A percentile compares a stretch with the other conserved stretches of the same genome.
Evolutionary conservation across 208 protist species (phyloP).

Genomic region (Acanthamoeba royreba): DNA sequence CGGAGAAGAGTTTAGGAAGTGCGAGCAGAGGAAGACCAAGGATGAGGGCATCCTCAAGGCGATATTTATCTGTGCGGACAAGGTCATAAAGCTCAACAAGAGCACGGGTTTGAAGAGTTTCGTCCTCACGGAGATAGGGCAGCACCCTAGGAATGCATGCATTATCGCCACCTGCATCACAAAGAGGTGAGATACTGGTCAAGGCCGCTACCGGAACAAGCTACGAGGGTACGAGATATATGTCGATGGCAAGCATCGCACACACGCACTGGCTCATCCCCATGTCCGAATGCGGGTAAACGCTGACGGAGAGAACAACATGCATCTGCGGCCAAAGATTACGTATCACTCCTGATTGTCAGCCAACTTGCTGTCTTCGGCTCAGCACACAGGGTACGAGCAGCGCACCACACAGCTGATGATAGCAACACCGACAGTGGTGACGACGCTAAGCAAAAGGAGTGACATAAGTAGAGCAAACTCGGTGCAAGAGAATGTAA

Average conservation of each 20-base stretch:
- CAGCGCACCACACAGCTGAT: not conserved
- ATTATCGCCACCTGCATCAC: not conserved
- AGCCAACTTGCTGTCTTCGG: not conserved
- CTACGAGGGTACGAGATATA: not conserved
- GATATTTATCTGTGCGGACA: not conserved
- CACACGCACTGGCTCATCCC: conserved; percentile 22
- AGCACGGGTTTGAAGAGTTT: not conserved
- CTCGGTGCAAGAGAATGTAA: no score
- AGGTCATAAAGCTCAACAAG: not conserved
- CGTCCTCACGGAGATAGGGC: not conserved
- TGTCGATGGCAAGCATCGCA: not conserved
- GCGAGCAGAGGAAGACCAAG: not conserved
- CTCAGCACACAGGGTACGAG: no score
- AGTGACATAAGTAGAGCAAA: not conserved
- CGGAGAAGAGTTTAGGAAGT: not conserved
- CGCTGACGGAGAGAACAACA: not conserved
- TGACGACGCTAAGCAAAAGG: not conserved
- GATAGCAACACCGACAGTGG: conserved; percentile 26
- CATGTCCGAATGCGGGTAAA: not conserved
- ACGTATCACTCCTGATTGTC: not conserved
- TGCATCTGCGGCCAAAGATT: not conserved
- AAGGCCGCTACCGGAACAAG: no score
- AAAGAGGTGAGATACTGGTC: no score
- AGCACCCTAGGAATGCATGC: not conserved
- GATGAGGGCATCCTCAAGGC: not conserved